phyloP scores from a whole-genome alignment of 345 rosid genomes.

The Triadica sebifera region DNA sequence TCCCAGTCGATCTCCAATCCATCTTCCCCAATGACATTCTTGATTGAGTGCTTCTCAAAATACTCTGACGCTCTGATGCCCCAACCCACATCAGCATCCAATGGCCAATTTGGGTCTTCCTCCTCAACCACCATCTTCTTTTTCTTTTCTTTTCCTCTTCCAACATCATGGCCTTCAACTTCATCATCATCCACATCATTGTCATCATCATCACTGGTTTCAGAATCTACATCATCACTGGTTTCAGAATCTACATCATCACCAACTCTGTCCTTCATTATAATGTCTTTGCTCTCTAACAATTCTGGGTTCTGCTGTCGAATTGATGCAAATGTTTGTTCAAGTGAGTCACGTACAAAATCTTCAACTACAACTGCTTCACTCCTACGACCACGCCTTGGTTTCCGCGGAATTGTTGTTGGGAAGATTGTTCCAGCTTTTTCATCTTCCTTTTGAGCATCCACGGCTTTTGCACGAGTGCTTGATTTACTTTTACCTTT shows the following conservation, averaged over 20 bases:
- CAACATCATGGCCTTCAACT: slow-evolving; percentile 15
- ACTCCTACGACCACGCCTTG: slow-evolving; percentile 71
- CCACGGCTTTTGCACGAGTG: slow-evolving; percentile 17
- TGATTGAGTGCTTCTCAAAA: slow-evolving; percentile 76
- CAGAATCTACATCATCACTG: slow-evolving; percentile 36
- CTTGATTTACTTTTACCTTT: slow-evolving; percentile 26
- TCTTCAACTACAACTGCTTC: slow-evolving; percentile 87
- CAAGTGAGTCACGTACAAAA: slow-evolving; percentile 64
- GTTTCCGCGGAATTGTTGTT: slow-evolving; percentile 47
- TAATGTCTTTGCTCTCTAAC: slow-evolving; percentile 43
- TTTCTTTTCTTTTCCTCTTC: slow-evolving; percentile 17
- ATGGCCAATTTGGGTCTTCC: slow-evolving; percentile 81
- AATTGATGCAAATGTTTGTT: slow-evolving; percentile 62
- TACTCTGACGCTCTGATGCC: slow-evolving; percentile 87
- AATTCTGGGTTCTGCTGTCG: slow-evolving; percentile 50
- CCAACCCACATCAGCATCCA: slow-evolving; percentile 95
- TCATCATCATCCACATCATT: slow-evolving; percentile 25
- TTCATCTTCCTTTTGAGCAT: slow-evolving; percentile 25
- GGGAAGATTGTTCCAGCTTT: slow-evolving; percentile 30
- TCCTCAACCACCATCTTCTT: slow-evolving; percentile 72
- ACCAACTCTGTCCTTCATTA: slow-evolving; percentile 50
- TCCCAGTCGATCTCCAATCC: slow-evolving; percentile 87
- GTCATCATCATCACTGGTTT: slow-evolving; percentile 31
- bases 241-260: slow-evolving; percentile 14
- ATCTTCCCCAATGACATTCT: slow-evolving; percentile 79